Evolutionary conservation across 495 filamentous ascomycete genomes (phyloP).

Genomic region (Pyrenopolyporus hunteri): DNA sequence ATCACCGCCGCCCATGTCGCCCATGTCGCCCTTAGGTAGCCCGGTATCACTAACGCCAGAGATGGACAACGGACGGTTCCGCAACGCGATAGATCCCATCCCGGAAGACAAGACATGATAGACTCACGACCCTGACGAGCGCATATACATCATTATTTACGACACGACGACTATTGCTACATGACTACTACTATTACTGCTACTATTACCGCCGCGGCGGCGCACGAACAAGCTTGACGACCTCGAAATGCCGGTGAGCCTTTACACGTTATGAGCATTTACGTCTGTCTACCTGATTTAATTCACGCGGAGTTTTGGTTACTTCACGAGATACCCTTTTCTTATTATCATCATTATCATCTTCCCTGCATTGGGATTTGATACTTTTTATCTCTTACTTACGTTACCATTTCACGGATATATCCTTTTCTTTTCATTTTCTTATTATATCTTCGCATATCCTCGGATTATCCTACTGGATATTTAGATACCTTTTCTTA

Average conservation of each 20-base stretch:
- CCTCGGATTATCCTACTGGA: no score
- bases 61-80: slow-evolving; percentile 26
- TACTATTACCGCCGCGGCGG: no score
- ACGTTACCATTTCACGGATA: slow-evolving; percentile 3
- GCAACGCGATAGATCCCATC: slow-evolving; percentile 14
- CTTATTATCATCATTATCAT: slow-evolving; percentile 6
- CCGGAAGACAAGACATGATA: slow-evolving; percentile 25
- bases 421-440: slow-evolving; percentile 1
- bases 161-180: slow-evolving; percentile 13
- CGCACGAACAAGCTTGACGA: slow-evolving; percentile 19
- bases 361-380: slow-evolving; percentile 16
- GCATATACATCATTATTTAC: no score
- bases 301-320: slow-evolving; percentile 36
- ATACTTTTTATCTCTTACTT: no score
- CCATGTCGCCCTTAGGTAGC: slow-evolving; percentile 35
- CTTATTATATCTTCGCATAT: background rate
- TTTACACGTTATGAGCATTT: slow-evolving; percentile 35
- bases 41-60: slow-evolving; percentile 23
- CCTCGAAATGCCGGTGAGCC: slow-evolving; percentile 15
- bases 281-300: slow-evolving; percentile 16
- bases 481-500: background rate
- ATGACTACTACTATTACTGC: no score
- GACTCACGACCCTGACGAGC: slow-evolving; percentile 21
- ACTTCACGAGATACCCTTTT: slow-evolving; percentile 44
- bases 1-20: slow-evolving; percentile 30